These are phyloP conservation scores for Discostella stelligeroides DNA, from an alignment of 108 stramenopile species.

Conservation along the genomic window DNA sequence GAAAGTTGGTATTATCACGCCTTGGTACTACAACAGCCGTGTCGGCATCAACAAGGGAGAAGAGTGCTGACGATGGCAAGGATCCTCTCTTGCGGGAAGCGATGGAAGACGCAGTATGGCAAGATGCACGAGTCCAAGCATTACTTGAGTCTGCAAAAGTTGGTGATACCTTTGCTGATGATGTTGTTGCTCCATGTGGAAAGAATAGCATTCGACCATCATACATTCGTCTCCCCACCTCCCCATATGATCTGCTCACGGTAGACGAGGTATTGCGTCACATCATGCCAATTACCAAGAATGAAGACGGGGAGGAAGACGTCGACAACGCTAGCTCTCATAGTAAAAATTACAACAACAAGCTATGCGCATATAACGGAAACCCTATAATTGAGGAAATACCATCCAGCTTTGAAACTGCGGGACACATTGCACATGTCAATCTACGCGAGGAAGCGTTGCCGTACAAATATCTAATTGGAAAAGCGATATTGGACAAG, in stretches of 20 bases:
- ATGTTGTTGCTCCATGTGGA: slow-evolving; percentile 16
- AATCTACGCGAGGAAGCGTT: slow-evolving; percentile 88
- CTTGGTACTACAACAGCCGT: slow-evolving; percentile 6
- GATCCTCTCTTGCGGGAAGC: slow-evolving; percentile 3
- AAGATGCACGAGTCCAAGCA: slow-evolving; percentile 28
- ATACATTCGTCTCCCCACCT: slow-evolving; percentile 23
- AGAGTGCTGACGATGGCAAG: slow-evolving; percentile 14
- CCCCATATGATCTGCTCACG: slow-evolving; percentile 38
- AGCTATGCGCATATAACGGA: background rate
- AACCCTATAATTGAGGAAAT: slow-evolving; percentile 53
- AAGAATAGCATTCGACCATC: slow-evolving; percentile 24
- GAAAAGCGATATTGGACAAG: slow-evolving; percentile 93
- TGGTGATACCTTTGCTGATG: background rate
- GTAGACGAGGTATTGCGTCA: slow-evolving; percentile 77
- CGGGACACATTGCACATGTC: slow-evolving; percentile 95
- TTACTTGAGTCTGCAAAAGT: slow-evolving; percentile 24
- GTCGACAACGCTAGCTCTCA: background rate
- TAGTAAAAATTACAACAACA: background rate
- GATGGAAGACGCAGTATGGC: slow-evolving; percentile 35
- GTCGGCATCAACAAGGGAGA: background rate
- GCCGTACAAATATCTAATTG: slow-evolving; percentile 92
- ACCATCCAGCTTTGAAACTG: slow-evolving; percentile 92
- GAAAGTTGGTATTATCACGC: slow-evolving; percentile 58
- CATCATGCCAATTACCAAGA: slow-evolving; percentile 54
- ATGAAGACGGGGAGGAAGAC: background rate